Evolutionary conservation across 805 yeast species (phyloP).

Genomic region (Alloascoidea hylecoeti): DNA sequence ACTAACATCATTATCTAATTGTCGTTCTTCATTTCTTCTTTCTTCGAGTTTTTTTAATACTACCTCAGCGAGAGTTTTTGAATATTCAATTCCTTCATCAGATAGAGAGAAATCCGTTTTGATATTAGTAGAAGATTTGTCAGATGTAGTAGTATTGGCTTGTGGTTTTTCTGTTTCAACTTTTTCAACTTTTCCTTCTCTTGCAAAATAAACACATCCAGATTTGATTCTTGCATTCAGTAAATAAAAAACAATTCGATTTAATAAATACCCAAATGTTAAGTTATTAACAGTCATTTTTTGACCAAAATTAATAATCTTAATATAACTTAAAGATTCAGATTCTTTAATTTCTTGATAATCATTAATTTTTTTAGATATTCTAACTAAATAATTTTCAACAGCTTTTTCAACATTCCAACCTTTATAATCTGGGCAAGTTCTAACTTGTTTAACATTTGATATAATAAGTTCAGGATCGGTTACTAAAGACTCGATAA

Average conservation of each 20-base stretch:
- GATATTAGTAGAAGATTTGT: conserved; percentile 38
- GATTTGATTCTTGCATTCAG: conserved; percentile 81
- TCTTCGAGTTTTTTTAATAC: conserved; percentile 21
- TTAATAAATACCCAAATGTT: conserved; percentile 77
- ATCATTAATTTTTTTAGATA: conserved; percentile 48
- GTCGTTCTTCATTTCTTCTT: conserved; percentile 5
- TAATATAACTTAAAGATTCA: conserved; percentile 57
- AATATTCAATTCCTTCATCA: conserved; percentile 55
- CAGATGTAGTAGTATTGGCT: conserved; percentile 19
- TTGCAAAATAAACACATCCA: conserved; percentile 88
- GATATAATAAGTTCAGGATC: conserved; percentile 52
- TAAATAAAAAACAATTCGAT: conserved; percentile 81
- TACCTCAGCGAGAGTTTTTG: conserved; percentile 47
- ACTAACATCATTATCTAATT: background rate
- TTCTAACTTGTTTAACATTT: conserved; percentile 74
- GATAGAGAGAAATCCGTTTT: conserved; percentile 74
- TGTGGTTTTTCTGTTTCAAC: conserved; percentile 9
- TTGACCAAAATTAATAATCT: conserved; percentile 85
- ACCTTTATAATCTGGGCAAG: conserved; percentile 74
- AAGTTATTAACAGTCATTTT: conserved; percentile 66
- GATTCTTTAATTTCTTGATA: conserved; percentile 54
- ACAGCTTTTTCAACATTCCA: conserved; percentile 69
- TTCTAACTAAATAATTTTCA: conserved; percentile 61
- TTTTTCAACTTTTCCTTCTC: conserved; percentile 42
- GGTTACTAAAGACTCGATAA: conserved; percentile 79